Evolutionary conservation across 2,329 filamentous ascomycete species (phyloP).

Genomic region (Pseudocercospora macadamiae): DNA sequence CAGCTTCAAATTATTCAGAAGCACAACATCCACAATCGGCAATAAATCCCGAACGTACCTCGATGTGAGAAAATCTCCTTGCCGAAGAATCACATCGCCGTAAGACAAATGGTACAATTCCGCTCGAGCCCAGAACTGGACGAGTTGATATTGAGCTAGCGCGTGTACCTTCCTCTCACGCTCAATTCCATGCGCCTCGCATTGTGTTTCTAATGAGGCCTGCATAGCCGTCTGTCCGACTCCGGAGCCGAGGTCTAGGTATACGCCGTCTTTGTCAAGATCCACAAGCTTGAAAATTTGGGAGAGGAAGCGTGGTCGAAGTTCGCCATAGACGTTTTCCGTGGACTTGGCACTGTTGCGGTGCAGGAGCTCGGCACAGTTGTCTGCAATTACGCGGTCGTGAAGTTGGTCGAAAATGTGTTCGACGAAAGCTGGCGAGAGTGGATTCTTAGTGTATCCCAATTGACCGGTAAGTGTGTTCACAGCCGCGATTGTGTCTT

Average conservation of each 20-base stretch:
- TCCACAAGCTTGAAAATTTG: constrained; percentile 75
- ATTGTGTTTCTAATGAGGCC: constrained; percentile 86
- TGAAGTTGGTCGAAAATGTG: constrained; percentile 78
- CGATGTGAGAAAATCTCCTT: constrained; percentile 80
- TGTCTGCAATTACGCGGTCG: constrained; percentile 83
- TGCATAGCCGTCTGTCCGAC: constrained; percentile 95
- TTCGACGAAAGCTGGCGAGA: constrained; percentile 61
- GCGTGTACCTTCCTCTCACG: constrained; percentile 87
- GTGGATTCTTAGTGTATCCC: background rate
- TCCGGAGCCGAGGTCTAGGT: constrained; percentile 90
- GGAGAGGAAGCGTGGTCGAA: constrained; percentile 79
- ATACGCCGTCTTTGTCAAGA: constrained; percentile 78
- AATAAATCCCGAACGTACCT: constrained; percentile 69
- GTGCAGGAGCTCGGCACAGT: constrained; percentile 71
- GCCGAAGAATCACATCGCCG: constrained; percentile 74
- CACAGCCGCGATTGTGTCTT: background rate
- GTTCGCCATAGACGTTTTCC: constrained; percentile 90
- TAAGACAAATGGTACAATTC: constrained; percentile 84
- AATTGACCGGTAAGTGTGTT: background rate
- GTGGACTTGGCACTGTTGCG: constrained; percentile 83
- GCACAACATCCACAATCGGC: constrained; percentile 83
- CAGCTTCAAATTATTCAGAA: constrained; percentile 97
- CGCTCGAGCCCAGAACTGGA: constrained; percentile 78
- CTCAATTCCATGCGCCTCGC: constrained; percentile 91
- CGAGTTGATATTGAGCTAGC: constrained; percentile 74